Evolutionary conservation across 371 early-diverging fungal species (phyloP).

Genomic region (Apophysomyces variabilis): DNA sequence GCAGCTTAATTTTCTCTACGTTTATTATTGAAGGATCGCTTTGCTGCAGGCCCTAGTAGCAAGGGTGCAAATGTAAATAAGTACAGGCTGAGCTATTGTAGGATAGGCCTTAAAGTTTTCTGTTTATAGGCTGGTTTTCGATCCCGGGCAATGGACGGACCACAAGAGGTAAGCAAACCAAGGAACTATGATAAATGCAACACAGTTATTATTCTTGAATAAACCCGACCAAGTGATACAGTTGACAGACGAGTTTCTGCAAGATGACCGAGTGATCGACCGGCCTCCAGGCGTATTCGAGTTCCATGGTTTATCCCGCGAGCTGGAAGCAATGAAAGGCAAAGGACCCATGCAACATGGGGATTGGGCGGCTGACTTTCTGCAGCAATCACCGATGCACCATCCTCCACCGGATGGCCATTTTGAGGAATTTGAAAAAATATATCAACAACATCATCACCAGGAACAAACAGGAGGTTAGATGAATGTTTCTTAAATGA

Average conservation of each 20-base stretch:
- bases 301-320: slow-evolving; percentile 59
- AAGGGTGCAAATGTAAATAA: slow-evolving; percentile 60
- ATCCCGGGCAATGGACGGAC: slow-evolving; percentile 26
- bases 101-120: neutral
- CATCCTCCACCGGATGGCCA: slow-evolving; percentile 34
- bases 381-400: slow-evolving; percentile 50
- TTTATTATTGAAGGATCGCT: slow-evolving; percentile 62
- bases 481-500: too few species aligned
- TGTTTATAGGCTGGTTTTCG: slow-evolving; percentile 36
- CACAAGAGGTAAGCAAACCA: slow-evolving; percentile 20
- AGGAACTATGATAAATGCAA: neutral
- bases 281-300: slow-evolving; percentile 52
- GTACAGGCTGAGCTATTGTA: slow-evolving; percentile 20
- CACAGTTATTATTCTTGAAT: neutral
- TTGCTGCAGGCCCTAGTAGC: slow-evolving; percentile 51
- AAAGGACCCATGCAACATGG: slow-evolving; percentile 21
- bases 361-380: slow-evolving; percentile 76
- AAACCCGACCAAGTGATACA: slow-evolving; percentile 16
- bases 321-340: slow-evolving; percentile 55
- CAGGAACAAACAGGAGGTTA: slow-evolving; percentile 8
- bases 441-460: slow-evolving; percentile 46
- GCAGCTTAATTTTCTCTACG: neutral
- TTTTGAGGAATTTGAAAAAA: slow-evolving; percentile 66
- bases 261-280: slow-evolving; percentile 38
- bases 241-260: slow-evolving; percentile 51